Evolutionary conservation across 208 protist species (phyloP), one percentile per base, ranked within the genome.

Genomic region (Trypanosoma brucei): DNA sequence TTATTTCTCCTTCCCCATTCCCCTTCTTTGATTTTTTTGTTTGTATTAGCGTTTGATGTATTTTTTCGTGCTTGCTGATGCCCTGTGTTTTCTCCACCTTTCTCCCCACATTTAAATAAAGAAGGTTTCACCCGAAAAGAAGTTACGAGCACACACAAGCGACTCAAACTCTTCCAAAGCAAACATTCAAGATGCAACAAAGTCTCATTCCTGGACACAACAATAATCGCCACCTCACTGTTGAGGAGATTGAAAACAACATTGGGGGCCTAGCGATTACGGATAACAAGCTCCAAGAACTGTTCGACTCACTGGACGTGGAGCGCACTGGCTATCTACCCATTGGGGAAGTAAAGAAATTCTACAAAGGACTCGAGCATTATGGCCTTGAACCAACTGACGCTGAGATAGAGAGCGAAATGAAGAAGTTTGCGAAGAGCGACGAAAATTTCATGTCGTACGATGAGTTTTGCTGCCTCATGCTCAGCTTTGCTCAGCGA

Each of bases 221-320:
- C 80, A 96, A 93, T 83, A 94, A 94, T 75, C 87, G 91, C 51
- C 91, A 94, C 72, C 84, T 96, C 39, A 65, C 75, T 22, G 64
- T 69, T 60, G 88, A 95, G 14, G 88, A 96, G 71, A 61, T 96
- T 22, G 91, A 96, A 62, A 93, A 95, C 75, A 96, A 96, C 77
- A 94, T 96, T 66, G 88, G 86, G 39, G 88, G 91, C 5, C 85
- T 96, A 3, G 84, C 91, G 1, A 88, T 96, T 45, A 96, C 88
- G 5, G 88, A 94, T 61, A 84, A 83, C 72, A 83, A 84, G 61
- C 86, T 96, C 48, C 86, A 91, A 57, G 91, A 94, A 58, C 71
- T 95, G 44, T 96, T 96, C 59, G 83, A 94, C 58, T 86, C 81
- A 50, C 72, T 95, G 8, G 91, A 96, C 61, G 72, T 66, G 6